Conservation (phyloP, 2,329 filamentous ascomycete species). For the Microdochium trichocladiopsis region DNA sequence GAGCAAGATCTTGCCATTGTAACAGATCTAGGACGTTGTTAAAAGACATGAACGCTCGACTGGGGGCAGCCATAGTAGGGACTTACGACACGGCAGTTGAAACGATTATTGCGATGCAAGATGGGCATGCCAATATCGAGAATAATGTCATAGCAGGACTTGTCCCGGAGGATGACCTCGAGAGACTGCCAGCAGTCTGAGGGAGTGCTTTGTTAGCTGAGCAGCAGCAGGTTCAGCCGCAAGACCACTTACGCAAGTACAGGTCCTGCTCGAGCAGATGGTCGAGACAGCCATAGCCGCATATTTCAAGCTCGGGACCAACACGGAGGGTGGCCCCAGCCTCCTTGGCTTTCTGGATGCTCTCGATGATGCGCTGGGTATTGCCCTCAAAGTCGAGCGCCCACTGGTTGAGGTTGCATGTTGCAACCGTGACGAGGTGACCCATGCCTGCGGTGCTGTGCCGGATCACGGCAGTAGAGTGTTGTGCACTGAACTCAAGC, state of each 20-base stretch:
- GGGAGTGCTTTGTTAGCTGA: not conserved
- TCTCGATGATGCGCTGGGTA: slow-evolving; percentile 51
- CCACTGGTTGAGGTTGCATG: slow-evolving; percentile 28
- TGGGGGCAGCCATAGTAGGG: not conserved
- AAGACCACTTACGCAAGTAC: slow-evolving; percentile 27
- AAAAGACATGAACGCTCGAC: not conserved
- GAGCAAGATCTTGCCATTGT: slow-evolving; percentile 61
- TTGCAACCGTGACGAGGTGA: slow-evolving; percentile 24
- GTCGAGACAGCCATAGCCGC: slow-evolving; percentile 62
- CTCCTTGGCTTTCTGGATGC: slow-evolving; percentile 47
- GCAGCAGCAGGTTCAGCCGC: not conserved
- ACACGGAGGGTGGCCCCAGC: slow-evolving; percentile 52
- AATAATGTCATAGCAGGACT: slow-evolving; percentile 57
- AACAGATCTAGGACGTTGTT: slow-evolving; percentile 30
- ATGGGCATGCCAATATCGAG: slow-evolving; percentile 59
- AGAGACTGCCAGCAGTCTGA: slow-evolving; percentile 54
- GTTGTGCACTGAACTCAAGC: too few species aligned
- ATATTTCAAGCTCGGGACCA: slow-evolving; percentile 48
- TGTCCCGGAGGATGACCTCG: slow-evolving; percentile 50
- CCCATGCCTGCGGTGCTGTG: slow-evolving; percentile 13
- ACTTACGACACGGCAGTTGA: slow-evolving; percentile 52
- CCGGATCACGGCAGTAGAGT: too few species aligned
- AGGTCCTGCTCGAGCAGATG: slow-evolving; percentile 56
- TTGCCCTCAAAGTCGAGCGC: slow-evolving; percentile 53
- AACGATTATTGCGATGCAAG: slow-evolving; percentile 52